Evolutionary conservation across 2,329 filamentous ascomycete genomes (phyloP).

Genomic region (Neodidymelliopsis sp.): DNA sequence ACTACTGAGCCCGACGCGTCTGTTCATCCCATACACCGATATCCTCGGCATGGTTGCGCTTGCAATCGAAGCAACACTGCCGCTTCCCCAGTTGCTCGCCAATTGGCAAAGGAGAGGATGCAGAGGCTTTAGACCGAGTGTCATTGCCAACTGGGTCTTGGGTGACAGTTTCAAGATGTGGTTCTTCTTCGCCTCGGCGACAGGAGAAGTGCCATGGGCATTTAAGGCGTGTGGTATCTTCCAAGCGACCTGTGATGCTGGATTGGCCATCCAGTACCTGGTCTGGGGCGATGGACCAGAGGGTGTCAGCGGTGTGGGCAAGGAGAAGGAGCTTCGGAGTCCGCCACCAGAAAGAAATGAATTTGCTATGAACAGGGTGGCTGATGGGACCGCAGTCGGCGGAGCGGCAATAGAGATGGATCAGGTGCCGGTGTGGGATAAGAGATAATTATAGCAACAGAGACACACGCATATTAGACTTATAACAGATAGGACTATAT

Average conservation of each 20-base stretch:
- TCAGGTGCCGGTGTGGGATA: slow-evolving; percentile 32
- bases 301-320: slow-evolving; percentile 14
- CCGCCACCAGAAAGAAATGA: slow-evolving; percentile 27
- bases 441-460: no score
- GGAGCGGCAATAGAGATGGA: slow-evolving; percentile 29
- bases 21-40: slow-evolving; percentile 72
- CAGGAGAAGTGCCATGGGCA: slow-evolving; percentile 72
- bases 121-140: slow-evolving; percentile 78
- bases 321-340: slow-evolving; percentile 36
- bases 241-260: slow-evolving; percentile 77
- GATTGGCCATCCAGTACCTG: slow-evolving; percentile 76
- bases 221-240: slow-evolving; percentile 86
- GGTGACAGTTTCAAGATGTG: slow-evolving; percentile 85
- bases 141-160: slow-evolving; percentile 78
- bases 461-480: no score
- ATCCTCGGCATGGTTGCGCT: slow-evolving; percentile 78
- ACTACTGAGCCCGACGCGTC: slow-evolving; percentile 64
- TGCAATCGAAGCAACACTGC: slow-evolving; percentile 80
- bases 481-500: no score
- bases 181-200: slow-evolving; percentile 77
- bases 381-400: slow-evolving; percentile 9
- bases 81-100: slow-evolving; percentile 77
- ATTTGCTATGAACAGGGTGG: slow-evolving; percentile 25
- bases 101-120: slow-evolving; percentile 74
- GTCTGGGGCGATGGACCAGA: slow-evolving; percentile 40